Conservation (phyloP, 495 filamentous ascomycete species). For the Penicillium bialowiezense region DNA sequence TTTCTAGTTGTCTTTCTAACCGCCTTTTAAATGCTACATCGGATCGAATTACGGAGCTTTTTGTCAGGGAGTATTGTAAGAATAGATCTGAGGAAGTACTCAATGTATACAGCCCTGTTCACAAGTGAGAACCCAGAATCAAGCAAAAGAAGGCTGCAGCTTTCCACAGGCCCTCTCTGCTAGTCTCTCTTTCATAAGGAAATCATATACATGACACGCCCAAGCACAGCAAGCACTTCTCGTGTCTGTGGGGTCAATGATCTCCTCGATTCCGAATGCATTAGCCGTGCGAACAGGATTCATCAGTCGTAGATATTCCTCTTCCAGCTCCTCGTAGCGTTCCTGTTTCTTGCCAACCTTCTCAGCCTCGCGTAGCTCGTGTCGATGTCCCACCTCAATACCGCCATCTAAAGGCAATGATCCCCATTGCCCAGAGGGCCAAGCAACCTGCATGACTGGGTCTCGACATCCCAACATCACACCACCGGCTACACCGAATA, state of each 20-base stretch:
- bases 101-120: no score
- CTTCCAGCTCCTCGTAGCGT: slow-evolving; percentile 52
- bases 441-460: slow-evolving; percentile 57
- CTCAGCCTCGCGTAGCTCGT: slow-evolving; percentile 55
- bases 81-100: no score
- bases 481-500: slow-evolving; percentile 59
- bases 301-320: slow-evolving; percentile 58
- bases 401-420: slow-evolving; percentile 58
- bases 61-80: no score
- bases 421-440: slow-evolving; percentile 62
- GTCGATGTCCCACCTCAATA: slow-evolving; percentile 59
- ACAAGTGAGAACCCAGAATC: slow-evolving; percentile 7
- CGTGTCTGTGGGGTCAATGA: slow-evolving; percentile 59
- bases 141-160: slow-evolving; percentile 49
- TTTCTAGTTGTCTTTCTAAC: no score
- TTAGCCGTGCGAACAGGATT: slow-evolving; percentile 63
- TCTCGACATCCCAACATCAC: slow-evolving; percentile 61
- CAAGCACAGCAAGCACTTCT: slow-evolving; percentile 51
- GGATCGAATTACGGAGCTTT: no score
- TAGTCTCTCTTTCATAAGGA: slow-evolving; percentile 45
- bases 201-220: slow-evolving; percentile 53
- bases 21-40: no score
- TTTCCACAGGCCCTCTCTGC: slow-evolving; percentile 49
- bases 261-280: slow-evolving; percentile 62
- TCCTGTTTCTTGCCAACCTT: slow-evolving; percentile 46